These are phyloP conservation scores for Annona cherimola DNA, from an alignment of 164 flowering plant genomes.

Conservation along the genomic window DNA sequence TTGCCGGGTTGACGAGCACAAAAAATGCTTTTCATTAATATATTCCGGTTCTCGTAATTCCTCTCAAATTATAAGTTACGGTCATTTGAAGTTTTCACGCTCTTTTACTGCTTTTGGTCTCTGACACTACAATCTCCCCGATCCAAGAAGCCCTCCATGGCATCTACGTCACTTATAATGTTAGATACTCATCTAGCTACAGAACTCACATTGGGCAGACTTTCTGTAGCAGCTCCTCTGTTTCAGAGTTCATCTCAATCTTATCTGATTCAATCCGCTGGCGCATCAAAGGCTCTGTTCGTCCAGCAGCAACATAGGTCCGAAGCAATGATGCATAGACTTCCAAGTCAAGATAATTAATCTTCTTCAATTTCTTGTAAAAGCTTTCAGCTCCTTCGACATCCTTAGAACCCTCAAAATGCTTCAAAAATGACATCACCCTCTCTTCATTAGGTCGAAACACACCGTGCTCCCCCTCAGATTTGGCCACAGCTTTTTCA, in stretches of 20 bases:
- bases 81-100: too few relatives aligned
- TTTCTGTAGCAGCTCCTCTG: constrained; percentile 36
- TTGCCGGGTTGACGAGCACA: too few relatives aligned
- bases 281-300: constrained; percentile 37
- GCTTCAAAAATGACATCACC: constrained; percentile 31
- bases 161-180: too few relatives aligned
- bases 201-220: constrained; percentile 25
- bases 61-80: too few relatives aligned
- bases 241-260: constrained; percentile 40
- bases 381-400: constrained; percentile 54
- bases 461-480: constrained; percentile 35
- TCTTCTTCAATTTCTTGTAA: constrained; percentile 37
- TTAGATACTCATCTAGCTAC: too few relatives aligned
- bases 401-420: constrained; percentile 39
- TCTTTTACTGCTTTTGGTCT: too few relatives aligned
- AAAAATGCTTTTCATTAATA: too few relatives aligned
- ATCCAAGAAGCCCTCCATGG: too few relatives aligned
- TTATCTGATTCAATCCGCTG: constrained; percentile 40
- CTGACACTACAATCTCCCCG: too few relatives aligned
- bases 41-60: too few relatives aligned
- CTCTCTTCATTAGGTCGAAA: constrained; percentile 24
- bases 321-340: constrained; percentile 33
- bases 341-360: constrained; percentile 27
- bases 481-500: constrained; percentile 34
- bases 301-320: constrained; percentile 46